Percentiles rank a stretch among this genome's conserved stretches.
These are phyloP conservation scores for Xerophyta viscosa DNA, from an alignment of 106 monocot species.

Conservation along the genomic window DNA sequence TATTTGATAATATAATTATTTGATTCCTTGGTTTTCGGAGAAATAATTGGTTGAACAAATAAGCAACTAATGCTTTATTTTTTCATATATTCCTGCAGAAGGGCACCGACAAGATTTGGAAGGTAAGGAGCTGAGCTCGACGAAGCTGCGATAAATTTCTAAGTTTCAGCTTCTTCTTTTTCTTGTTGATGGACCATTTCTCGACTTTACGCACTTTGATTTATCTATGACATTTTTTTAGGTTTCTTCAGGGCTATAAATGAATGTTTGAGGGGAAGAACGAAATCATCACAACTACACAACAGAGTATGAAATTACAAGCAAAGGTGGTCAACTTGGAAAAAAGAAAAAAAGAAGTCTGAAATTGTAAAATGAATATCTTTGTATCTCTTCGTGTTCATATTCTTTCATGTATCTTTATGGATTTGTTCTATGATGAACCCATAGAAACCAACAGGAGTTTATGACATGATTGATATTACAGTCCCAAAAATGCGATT, in stretches of 20 bases:
- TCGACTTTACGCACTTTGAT: neutral
- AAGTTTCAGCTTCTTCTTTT: no score
- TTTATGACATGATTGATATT: no score
- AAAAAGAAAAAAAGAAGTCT: no score
- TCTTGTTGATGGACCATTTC: no score
- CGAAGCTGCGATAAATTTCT: no score
- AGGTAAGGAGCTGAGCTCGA: conserved; percentile 20
- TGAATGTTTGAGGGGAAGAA: neutral
- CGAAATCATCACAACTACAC: neutral
- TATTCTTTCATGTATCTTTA: no score
- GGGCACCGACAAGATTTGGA: conserved; percentile 20
- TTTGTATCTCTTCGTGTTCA: no score
- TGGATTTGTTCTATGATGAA: no score
- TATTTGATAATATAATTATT: neutral
- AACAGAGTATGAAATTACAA: neutral
- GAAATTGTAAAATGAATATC: no score
- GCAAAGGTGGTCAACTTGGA: no score
- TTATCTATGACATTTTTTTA: neutral
- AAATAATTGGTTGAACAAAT: neutral
- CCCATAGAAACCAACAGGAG: no score
- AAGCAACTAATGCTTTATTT: conserved; percentile 10
- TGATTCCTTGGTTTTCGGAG: neutral
- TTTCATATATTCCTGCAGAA: conserved; percentile 11
- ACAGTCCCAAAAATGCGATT: no score
- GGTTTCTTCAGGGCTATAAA: neutral